Evolutionary conservation across 371 early-diverging fungal species (phyloP), one percentile per base, ranked within the genome.

Genomic region (Chytridium lagenaria): DNA sequence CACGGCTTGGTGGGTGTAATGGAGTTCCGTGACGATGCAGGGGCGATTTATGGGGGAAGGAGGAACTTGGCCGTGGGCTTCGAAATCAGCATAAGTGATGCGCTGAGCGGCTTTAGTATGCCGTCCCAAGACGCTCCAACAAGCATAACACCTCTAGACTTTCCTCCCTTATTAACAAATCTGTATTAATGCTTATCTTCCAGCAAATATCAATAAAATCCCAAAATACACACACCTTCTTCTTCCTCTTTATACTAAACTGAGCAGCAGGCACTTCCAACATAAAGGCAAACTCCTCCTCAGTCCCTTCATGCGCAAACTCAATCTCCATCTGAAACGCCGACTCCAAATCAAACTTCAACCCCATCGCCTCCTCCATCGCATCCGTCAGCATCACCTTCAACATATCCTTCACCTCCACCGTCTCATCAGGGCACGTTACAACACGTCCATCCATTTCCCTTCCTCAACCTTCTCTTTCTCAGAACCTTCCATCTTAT

Each of bases 241-340:
- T 70, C 57, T 83, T 76, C 44, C 83, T 85, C 67, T 87, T 81
- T n/a, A 92, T 78, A 28, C 84, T 80, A 37, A 93, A 72, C 2
- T 87, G 84, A 0, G 91, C 88, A 1, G 86, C 80, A 16, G 87
- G 82, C 37, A 90, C 84, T 30, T 78, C 80, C 3, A 89, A 86
- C 70, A 93, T 81, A 59, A 92, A 91, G 64, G 84, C 73, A 72
- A 88, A 92, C 57, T 91, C 92, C 7, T 81, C 73, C 19, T 82
- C 81, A 0, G 92, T 86, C 30, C 84, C 84, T 1, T 79, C 77
- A 73, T 92, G 92, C 5, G 81, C 83, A 55, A 89, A 79, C 1
- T 86, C 85, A 0, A 92, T 78, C 0, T 84, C 86, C 73, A 92
- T 84, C 51, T 81, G 80, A 30, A 92, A 83, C 23, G 83, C 82